These are phyloP conservation scores for Floccularia luteovirens DNA, from an alignment of 768 basidiomycete genomes.

Conservation along the genomic window DNA sequence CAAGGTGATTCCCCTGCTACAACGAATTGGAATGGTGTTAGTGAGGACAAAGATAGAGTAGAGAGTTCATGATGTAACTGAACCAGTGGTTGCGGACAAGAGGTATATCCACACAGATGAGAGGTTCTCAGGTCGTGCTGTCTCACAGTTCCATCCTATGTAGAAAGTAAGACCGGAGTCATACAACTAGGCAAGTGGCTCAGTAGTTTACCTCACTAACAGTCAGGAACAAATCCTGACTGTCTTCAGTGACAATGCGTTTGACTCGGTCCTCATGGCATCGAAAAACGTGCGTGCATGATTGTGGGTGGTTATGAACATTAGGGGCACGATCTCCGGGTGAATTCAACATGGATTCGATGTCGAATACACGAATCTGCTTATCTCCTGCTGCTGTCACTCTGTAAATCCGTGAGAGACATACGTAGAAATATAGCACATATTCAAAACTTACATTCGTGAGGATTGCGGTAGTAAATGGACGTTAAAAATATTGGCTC, in stretches of 20 bases:
- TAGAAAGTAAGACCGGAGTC: not conserved
- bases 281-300: slow-evolving; percentile 44
- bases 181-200: too few relatives aligned
- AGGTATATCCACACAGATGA: slow-evolving; percentile 50
- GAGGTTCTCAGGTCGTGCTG: slow-evolving; percentile 77
- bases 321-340: slow-evolving; percentile 33
- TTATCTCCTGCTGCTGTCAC: slow-evolving; percentile 70
- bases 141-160: slow-evolving; percentile 77
- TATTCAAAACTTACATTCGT: slow-evolving; percentile 51
- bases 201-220: slow-evolving; percentile 73
- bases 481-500: slow-evolving; percentile 78
- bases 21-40: slow-evolving; percentile 79
- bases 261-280: slow-evolving; percentile 76
- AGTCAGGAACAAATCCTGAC: slow-evolving; percentile 68
- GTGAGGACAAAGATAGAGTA: slow-evolving; percentile 65
- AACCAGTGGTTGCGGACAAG: slow-evolving; percentile 70
- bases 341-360: slow-evolving; percentile 32
- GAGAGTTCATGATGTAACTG: slow-evolving; percentile 60
- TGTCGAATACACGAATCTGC: slow-evolving; percentile 75
- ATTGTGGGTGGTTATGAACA: slow-evolving; percentile 35
- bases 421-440: slow-evolving; percentile 8
- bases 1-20: slow-evolving; percentile 77
- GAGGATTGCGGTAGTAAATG: slow-evolving; percentile 74
- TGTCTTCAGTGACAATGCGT: slow-evolving; percentile 72
- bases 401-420: slow-evolving; percentile 21